Evolutionary conservation across 768 basidiomycete genomes (phyloP).

Genomic region (Boletus subcaerulescens): DNA sequence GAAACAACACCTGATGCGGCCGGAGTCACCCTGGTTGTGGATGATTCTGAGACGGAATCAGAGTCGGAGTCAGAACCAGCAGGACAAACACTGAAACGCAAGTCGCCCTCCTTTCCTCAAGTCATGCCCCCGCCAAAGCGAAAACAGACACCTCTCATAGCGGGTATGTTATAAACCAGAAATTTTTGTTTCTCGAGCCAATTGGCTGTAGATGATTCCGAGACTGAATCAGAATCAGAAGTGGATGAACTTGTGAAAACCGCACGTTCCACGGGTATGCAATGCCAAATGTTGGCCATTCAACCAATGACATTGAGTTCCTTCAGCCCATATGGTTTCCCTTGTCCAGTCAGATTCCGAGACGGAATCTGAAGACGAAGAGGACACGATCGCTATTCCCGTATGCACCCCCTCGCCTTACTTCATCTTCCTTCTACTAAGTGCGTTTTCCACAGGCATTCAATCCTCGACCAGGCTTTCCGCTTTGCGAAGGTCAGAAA

Average conservation of each 20-base stretch:
- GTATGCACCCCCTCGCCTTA: conserved; percentile 18
- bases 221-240: conserved; percentile 47
- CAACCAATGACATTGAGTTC: neutral
- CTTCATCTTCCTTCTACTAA: neutral
- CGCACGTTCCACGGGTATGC: conserved; percentile 10
- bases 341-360: conserved; percentile 28
- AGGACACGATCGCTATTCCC: conserved; percentile 27
- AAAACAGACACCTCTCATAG: conserved; percentile 5
- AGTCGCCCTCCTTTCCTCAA: conserved; percentile 17
- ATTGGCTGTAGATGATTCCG: conserved; percentile 35
- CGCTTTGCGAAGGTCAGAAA: conserved; percentile 42
- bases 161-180: conserved; percentile 14
- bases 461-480: conserved; percentile 54
- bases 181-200: neutral
- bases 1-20: neutral
- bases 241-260: conserved; percentile 11
- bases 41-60: conserved; percentile 34
- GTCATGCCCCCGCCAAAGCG: conserved; percentile 17
- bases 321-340: conserved; percentile 1
- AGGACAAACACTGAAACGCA: conserved; percentile 20
- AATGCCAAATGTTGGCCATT: conserved; percentile 12
- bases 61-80: conserved; percentile 26
- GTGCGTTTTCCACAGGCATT: conserved; percentile 30
- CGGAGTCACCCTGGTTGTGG: neutral
- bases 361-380: conserved; percentile 47